Evolutionary conservation across 2,329 filamentous ascomycete species (phyloP).

Genomic region (Magnaporthiopsis rhizophila): DNA sequence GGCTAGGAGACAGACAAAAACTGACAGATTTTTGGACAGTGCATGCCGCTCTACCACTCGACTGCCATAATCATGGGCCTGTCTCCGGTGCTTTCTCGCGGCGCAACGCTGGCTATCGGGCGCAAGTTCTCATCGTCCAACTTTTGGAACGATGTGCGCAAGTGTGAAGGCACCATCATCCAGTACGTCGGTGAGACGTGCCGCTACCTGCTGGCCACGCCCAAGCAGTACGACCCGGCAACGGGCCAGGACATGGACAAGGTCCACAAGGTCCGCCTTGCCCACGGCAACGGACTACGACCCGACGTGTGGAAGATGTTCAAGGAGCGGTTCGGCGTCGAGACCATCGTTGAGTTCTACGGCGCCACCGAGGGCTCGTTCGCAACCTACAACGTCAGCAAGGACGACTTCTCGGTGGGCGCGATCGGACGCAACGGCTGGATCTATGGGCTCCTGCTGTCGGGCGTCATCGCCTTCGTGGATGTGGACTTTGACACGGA

Average conservation of each 20-base stretch:
- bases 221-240: constrained; percentile 50
- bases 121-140: constrained; percentile 69
- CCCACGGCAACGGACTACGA: constrained; percentile 78
- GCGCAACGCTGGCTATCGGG: constrained; percentile 62
- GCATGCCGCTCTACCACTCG: constrained; percentile 85
- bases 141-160: constrained; percentile 72
- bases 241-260: constrained; percentile 64
- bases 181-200: constrained; percentile 88
- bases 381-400: constrained; percentile 66
- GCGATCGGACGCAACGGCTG: constrained; percentile 68
- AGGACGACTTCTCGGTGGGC: constrained; percentile 69
- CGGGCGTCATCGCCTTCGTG: constrained; percentile 48
- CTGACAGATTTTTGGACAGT: constrained; percentile 32
- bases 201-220: constrained; percentile 67
- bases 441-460: constrained; percentile 48
- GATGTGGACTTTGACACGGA: constrained; percentile 66
- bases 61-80: constrained; percentile 68
- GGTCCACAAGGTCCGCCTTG: constrained; percentile 63
- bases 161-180: constrained; percentile 62
- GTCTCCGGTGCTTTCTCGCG: constrained; percentile 47
- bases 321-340: constrained; percentile 71
- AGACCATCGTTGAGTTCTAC: constrained; percentile 72
- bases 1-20: neutral
- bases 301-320: constrained; percentile 82
- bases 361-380: constrained; percentile 65